These are phyloP conservation scores for Ceratocystis variospora DNA, from an alignment of 2,329 filamentous ascomycete genomes.

Conservation along the genomic window DNA sequence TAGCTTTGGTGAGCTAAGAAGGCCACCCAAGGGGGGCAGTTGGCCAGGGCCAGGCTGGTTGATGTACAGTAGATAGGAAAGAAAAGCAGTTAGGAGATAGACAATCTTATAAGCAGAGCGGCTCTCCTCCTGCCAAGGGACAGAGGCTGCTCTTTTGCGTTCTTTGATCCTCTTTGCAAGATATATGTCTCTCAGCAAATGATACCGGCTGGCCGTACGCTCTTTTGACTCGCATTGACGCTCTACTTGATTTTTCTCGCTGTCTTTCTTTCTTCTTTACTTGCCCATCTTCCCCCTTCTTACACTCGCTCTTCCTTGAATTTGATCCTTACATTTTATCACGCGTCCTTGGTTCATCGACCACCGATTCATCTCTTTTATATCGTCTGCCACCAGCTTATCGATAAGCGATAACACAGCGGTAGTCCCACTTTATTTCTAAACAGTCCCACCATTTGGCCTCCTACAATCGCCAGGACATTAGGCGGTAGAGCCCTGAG, in stretches of 20 bases:
- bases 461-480: not conserved
- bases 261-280: not conserved
- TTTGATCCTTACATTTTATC: not conserved
- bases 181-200: not conserved
- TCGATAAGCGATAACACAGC: not conserved
- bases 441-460: not conserved
- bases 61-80: not conserved
- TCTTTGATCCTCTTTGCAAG: slow-evolving; percentile 11
- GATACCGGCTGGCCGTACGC: slow-evolving; percentile 1
- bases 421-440: not conserved
- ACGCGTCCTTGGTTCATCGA: not conserved
- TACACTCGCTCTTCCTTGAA: not conserved
- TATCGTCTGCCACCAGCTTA: not conserved
- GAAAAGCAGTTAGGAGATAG: not conserved
- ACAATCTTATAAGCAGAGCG: not conserved
- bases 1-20: not conserved
- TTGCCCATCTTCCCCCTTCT: not conserved
- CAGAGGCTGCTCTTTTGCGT: slow-evolving; percentile 1
- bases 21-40: not conserved
- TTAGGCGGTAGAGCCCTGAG: not conserved
- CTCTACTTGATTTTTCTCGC: not conserved
- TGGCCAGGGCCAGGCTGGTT: too few species aligned
- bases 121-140: not conserved
- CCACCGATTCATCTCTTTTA: not conserved
- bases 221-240: slow-evolving; percentile 2